Base-by-base conservation (phyloP, 192 early-diverging fungal genomes). In the Linnemannia elongata region DNA sequence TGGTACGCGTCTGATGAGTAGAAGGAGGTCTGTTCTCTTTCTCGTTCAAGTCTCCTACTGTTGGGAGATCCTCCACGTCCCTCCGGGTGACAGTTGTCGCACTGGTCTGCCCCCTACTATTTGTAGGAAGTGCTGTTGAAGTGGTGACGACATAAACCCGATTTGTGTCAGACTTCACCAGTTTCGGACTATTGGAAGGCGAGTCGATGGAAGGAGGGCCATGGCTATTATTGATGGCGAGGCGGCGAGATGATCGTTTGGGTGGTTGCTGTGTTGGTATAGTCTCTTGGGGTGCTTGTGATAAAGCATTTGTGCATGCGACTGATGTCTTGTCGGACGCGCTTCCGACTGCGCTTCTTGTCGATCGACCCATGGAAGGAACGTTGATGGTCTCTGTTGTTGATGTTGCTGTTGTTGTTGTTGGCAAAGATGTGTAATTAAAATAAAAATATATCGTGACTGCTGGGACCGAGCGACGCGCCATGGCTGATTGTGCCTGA, bases 381-480 rank as follows among this genome's bases (percentile, higher is more conserved):
- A 60, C 3, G 27, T n/a, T 22, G 55, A 60, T 60, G 55, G 55
- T 60, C 5, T 60, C 33, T 66, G 60, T 66, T 52, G 54, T 4
- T 55, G 54, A 35, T 66, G 60, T 66, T 52, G 54, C 20, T 55
- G 54, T 66, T 66, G 60, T 66, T 60, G 60, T 66, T 66, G 44
- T 57, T 27, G 6, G 18, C 22, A 15, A 66, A 15, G 5, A 8
- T 24, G 27, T 27, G 2, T 63, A 5, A 30, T 63, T 49, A 15
- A 66, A 10, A 33, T 7, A 60, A 60, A 12, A 33, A 66, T 30
- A 63, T 13, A 10, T 4, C 17, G 49, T 66, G 60, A 66, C 60
- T 66, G 60, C 60, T 66, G 60, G 18, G 49, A 45, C 44, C 3
- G 12, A 45, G 13, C 8, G 42, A 52, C 49, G 49, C 49, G 49